Evolutionary conservation across 108 stramenopile genomes (phyloP), one percentile per base, ranked within the genome.

Genomic region (Nannochloropsis gaditana): DNA sequence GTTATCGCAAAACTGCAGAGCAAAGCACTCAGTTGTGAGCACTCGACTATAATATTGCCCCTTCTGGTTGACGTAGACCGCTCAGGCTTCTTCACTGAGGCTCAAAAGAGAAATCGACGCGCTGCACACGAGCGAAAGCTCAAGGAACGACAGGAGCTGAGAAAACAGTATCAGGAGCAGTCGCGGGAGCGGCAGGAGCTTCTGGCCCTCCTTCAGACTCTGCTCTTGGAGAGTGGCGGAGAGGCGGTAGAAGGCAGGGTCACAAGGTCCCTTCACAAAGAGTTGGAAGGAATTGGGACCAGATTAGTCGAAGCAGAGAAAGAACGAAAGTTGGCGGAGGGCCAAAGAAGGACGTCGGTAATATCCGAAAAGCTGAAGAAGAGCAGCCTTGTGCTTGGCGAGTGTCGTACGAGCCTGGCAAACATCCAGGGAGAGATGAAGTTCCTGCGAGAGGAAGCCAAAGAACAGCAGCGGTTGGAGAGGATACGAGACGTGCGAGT

Each of bases 31-130:
- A 15, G 59, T 4, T 73, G n/a, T 73, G 59, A 73, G 8, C 15
- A n/a, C 8, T 73, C 59, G 59, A 73, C 15, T 15, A n/a, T 73
- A n/a, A n/a, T 73, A n/a, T n/a, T n/a, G 59, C 59, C 59, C 19
- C 4, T 73, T 15, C 19, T 73, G 4, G 59, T 73, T 15, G 19
- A 73, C 19, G 4, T 73, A n/a, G 59, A 73, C n/a, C 59, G 59
- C n/a, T 73, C 59, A n/a, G 59, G 59, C n/a, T 73, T 73, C n/a
- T 73, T 73, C n/a, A 73, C 59, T 73, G 59, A 73, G 19, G 59
- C 59, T 73, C 59, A 73, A 3, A n/a, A n/a, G 15, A 73, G 59
- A 2, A n/a, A 15, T n/a, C 59, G 59, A 2, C 5, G n/a, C 15
- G 59, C 59, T 73, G 59, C n/a, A 15, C 15, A 73, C 15, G 59